Conservation (phyloP, 768 basidiomycete species). For the Phanerodontia chrysosporium region DNA sequence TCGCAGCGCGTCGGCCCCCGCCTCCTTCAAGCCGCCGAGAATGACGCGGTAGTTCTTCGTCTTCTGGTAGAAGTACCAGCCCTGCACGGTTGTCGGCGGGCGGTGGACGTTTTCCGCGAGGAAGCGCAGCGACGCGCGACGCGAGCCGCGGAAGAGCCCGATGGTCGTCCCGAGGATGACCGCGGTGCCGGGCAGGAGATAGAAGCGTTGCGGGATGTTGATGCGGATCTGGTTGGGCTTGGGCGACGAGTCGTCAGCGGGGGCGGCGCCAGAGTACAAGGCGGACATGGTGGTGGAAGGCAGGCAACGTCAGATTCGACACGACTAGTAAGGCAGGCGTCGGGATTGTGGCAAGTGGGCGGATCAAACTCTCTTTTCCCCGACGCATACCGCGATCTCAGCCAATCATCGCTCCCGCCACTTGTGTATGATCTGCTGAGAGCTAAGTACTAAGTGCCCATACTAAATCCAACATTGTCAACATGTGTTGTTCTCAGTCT, state of each 20-base stretch:
- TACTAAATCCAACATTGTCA: no score
- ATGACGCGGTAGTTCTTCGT: conserved; percentile 90
- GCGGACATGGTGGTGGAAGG: conserved; percentile 2
- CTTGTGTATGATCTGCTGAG: no score
- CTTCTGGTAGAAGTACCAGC: conserved; percentile 97
- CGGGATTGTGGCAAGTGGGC: not conserved
- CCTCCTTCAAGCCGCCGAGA: conserved; percentile 66
- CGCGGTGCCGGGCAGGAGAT: conserved; percentile 58
- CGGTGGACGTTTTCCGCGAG: conserved; percentile 93
- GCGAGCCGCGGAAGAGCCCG: conserved; percentile 70
- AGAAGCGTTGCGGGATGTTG: conserved; percentile 53
- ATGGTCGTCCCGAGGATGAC: conserved; percentile 59
- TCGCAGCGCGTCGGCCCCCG: conserved; percentile 49
- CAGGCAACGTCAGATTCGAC: not conserved
- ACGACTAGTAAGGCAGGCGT: not conserved
- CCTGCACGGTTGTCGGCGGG: conserved; percentile 77
- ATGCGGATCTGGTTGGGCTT: conserved; percentile 30
- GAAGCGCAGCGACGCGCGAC: conserved; percentile 70
- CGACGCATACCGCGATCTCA: no score
- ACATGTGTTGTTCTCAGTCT: no score
- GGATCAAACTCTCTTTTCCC: not conserved
- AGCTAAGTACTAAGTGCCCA: no score
- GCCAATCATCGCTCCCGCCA: no score
- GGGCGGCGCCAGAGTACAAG: not conserved
- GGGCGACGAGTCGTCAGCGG: conserved; percentile 10